A percentile compares a stretch with the other conserved stretches of the same genome.
Conservation (phyloP, 768 basidiomycete species). For the Tephrocybe sp. region DNA sequence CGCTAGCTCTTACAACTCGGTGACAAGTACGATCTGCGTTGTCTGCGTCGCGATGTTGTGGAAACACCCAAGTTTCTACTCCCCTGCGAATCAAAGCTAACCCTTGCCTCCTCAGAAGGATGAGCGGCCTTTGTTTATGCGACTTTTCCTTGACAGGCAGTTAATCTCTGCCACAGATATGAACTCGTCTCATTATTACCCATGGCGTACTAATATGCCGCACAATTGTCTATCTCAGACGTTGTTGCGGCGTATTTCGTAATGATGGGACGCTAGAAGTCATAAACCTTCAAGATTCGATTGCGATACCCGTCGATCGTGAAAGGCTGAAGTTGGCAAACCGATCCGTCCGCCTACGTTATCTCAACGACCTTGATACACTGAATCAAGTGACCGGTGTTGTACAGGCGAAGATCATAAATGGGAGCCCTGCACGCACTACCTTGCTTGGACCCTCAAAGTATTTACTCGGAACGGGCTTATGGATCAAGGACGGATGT, state of each 20-base stretch:
- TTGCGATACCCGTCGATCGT: constrained; percentile 12
- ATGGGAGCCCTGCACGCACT: constrained; percentile 10
- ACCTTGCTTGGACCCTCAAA: constrained; percentile 3
- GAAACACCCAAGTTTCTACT: constrained; percentile 12
- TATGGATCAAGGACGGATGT: constrained; percentile 13
- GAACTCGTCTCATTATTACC: constrained; percentile 17
- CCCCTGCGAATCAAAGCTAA: not conserved
- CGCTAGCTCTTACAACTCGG: constrained; percentile 10
- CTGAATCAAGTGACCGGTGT: constrained; percentile 7
- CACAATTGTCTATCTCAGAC: constrained; percentile 18
- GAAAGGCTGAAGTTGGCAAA: constrained; percentile 14
- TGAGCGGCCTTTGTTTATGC: constrained; percentile 10
- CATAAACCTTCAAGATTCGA: constrained; percentile 6
- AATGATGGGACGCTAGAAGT: constrained; percentile 9
- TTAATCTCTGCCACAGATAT: constrained; percentile 15
- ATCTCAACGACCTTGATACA: constrained; percentile 12
- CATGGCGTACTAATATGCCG: no score
- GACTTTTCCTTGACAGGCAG: constrained; percentile 18
- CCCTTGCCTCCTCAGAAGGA: not conserved
- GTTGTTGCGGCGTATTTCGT: constrained; percentile 16
- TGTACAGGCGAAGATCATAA: not conserved
- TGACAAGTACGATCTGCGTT: constrained; percentile 9
- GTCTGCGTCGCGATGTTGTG: constrained; percentile 8
- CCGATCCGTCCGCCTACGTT: constrained; percentile 14
- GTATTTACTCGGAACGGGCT: constrained; percentile 11